Percentiles rank a stretch among this genome's conserved stretches.
Conservation (phyloP, 2,329 filamentous ascomycete genomes). For the Scedosporium aurantiacum region DNA sequence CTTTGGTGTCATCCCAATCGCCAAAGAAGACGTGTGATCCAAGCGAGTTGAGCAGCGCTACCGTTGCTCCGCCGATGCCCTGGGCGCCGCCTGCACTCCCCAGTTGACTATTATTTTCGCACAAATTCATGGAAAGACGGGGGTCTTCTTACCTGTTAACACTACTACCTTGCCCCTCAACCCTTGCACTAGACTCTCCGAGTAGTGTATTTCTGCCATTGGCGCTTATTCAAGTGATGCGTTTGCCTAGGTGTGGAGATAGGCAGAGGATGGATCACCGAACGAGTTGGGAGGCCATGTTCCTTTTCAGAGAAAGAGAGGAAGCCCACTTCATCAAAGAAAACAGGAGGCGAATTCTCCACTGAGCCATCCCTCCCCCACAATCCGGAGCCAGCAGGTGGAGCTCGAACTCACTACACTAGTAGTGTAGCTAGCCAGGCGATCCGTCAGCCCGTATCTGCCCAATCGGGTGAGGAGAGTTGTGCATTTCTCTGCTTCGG, state of each 20-base stretch:
- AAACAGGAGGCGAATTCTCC: too few relatives aligned
- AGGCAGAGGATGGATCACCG: too few relatives aligned
- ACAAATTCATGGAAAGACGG: neutral
- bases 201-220: constrained; percentile 6
- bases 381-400: neutral
- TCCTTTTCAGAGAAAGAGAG: neutral
- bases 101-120: neutral
- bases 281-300: neutral
- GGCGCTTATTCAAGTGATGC: neutral
- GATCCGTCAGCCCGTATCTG: neutral
- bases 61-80: constrained; percentile 6
- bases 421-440: too few relatives aligned
- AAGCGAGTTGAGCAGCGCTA: neutral
- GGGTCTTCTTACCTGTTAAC: constrained; percentile 3
- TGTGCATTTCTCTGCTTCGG: neutral
- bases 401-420: neutral
- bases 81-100: neutral
- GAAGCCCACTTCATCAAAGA: too few relatives aligned
- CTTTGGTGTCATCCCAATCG: constrained; percentile 5
- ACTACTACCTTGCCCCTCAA: constrained; percentile 4
- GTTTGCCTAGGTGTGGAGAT: neutral
- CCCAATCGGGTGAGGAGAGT: neutral
- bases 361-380: neutral
- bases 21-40: constrained; percentile 7
- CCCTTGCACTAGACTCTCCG: neutral